Percentiles rank a stretch among this genome's conserved stretches.
Conservation (phyloP, 2,329 filamentous ascomycete species). For the Fusarium albosuccineum region DNA sequence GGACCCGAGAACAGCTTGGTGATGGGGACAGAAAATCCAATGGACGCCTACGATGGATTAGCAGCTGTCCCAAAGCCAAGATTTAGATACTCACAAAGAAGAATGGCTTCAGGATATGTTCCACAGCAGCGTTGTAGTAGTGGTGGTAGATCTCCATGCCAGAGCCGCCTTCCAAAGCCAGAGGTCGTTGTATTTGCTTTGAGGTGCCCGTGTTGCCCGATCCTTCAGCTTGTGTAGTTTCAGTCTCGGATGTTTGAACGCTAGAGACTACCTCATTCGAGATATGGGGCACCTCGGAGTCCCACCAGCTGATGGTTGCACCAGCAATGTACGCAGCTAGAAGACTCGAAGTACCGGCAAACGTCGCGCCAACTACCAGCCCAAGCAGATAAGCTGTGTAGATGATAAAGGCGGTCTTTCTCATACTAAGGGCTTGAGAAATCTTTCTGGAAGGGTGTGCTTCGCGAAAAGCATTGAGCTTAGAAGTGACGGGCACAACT, state of each 20-base stretch:
- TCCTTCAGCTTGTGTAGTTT: not conserved
- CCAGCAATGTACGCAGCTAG: conserved; percentile 75
- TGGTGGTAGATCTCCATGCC: conserved; percentile 26
- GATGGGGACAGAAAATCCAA: conserved; percentile 85
- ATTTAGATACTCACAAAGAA: conserved; percentile 71
- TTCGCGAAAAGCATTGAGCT: conserved; percentile 50
- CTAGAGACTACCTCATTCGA: not conserved
- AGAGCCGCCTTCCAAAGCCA: conserved; percentile 1
- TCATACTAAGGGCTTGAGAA: conserved; percentile 42
- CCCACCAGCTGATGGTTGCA: conserved; percentile 71
- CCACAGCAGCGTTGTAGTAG: conserved; percentile 54
- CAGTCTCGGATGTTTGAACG: not conserved
- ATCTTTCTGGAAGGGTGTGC: conserved; percentile 38
- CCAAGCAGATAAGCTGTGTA: conserved; percentile 65
- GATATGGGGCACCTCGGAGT: conserved; percentile 52
- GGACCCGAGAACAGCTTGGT: conserved; percentile 73
- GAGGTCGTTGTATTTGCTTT: not conserved
- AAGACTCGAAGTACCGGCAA: conserved; percentile 72
- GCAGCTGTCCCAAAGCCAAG: rapidly evolving
- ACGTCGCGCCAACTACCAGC: conserved; percentile 64
- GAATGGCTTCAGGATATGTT: conserved; percentile 73
- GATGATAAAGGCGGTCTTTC: conserved; percentile 56
- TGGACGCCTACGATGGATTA: conserved; percentile 59
- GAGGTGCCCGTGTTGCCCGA: no score
- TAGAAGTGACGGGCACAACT: conserved; percentile 56